Evolutionary conservation across 2,329 filamentous ascomycete genomes (phyloP), one percentile per base, ranked within the genome.

Genomic region (Calonectria fujianensis): DNA sequence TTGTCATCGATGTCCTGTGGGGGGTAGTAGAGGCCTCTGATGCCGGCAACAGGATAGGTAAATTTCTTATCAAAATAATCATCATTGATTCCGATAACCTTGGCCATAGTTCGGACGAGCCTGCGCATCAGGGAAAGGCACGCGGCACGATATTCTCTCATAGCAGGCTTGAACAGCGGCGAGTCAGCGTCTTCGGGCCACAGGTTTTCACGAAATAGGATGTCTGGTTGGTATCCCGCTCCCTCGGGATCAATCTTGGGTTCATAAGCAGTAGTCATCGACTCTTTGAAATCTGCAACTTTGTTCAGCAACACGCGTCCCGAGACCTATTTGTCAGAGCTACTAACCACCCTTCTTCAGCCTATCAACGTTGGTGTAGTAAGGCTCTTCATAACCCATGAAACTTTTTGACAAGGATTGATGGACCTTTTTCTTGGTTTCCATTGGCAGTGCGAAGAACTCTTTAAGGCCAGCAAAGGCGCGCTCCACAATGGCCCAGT

Each of bases 401-500:
- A 13, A 59, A 6, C 27, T 24, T 39, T 39, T n/a, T 3, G 54
- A 59, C 18, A 59, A 9, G n/a, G 54, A 59, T 18, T 59, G 54
- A 32, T 59, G 54, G 31, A 59, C 54, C 31, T 59, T 59, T 8
- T 37, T 59, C 54, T 59, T 59, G 8, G 54, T 59, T 20, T 59
- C 54, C 18, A 59, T 35, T 2, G 54, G 54, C 18, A 59, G 31
- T 0, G 31, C 31, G 39, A 59, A 59, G 35, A 59, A 59, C 31
- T 59, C 29, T 20, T 59, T 59, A 0, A 59, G 54, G 4, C 54
- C 54, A 14, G 54, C 54, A 59, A 59, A 59, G 8, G 54, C 54
- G 14, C 54, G 54, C 31, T 59, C 54, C 54, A 59, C 54, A 37
- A 59, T 39, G 4, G 54, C 54, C 54, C 54, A 59, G 31, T 59